Base-by-base conservation (phyloP, 768 basidiomycete genomes). In the Nidularia sp. region DNA sequence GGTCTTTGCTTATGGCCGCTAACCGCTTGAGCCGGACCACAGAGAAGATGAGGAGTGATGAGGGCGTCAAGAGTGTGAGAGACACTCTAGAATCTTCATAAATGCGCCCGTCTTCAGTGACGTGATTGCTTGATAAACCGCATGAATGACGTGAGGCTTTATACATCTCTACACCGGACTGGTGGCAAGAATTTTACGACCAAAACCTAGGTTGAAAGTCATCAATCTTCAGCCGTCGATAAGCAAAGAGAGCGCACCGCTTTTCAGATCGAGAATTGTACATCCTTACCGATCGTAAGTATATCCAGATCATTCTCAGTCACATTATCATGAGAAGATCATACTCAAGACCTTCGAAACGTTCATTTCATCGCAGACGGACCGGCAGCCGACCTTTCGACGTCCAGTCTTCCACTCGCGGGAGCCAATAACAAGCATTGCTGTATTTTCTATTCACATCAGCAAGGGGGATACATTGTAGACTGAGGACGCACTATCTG, bases 121-220 rank as follows among this genome's bases (percentile, higher is more conserved):
- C 57, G 58, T 60, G 60, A 63, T 52, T 8, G 55, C 45, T 52
- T 53, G 48, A 61, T 58, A 54, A 34, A 54, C 18, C 51, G 55
- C 54, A 49, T 43, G 53, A 48, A 34, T 39, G 41, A 32, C 22
- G 44, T 15, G 42, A 33, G 29, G 31, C 36, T 52, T 22, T 35
- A 42, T 52, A 52, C 22, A 45, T 35, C 25, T 45, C 33, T 46
- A n/a, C 52, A 33, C 41, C 43, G 29, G 22, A 45, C 12, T 18
- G 18, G 18, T 18, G 18, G 18, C 18, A 18, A 18, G 18, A 25
- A 10, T 8, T 10, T 12, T 45, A 45, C 2, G 44, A 10, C 22
- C 44, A 45, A 25, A 18, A 18, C 18, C 18, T 18, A 18, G 18
- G 18, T 18, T 18, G 18, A 8, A 8, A n/a, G 36, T 39, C 36